Percentiles rank a stretch among this genome's conserved stretches.
phyloP scores from a whole-genome alignment of 108 stramenopile genomes.

The Stephanodiscus triporus region DNA sequence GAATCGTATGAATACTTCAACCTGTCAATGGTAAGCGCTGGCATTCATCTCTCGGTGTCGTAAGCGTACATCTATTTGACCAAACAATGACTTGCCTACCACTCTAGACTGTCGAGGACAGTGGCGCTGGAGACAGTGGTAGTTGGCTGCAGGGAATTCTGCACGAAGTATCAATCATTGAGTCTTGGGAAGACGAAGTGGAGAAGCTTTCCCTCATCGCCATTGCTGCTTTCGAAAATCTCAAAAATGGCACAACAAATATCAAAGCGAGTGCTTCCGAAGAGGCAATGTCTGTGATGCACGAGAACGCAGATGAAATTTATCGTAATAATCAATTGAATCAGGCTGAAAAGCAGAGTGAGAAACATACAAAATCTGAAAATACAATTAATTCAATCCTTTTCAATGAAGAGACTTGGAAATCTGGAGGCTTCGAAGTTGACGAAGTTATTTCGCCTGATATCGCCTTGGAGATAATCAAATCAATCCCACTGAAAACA shows the following conservation, averaged over 20 bases:
- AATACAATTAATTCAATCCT: constrained; percentile 5
- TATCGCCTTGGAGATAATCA: constrained; percentile 26
- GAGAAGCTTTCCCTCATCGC: constrained; percentile 39
- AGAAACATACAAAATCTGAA: background rate
- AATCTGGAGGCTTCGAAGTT: constrained; percentile 17
- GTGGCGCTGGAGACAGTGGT: constrained; percentile 5
- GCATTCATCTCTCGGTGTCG: too few relatives aligned
- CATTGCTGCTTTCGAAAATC: constrained; percentile 26
- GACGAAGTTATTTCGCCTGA: constrained; percentile 19
- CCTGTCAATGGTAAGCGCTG: constrained; percentile 18
- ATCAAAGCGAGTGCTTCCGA: constrained; percentile 3
- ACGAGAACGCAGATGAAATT: constrained; percentile 14
- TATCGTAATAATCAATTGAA: constrained; percentile 10
- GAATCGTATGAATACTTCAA: constrained; percentile 8
- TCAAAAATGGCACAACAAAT: constrained; percentile 15
- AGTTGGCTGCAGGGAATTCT: constrained; percentile 32
- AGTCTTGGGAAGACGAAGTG: constrained; percentile 44
- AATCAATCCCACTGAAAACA: constrained; percentile 18
- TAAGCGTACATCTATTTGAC: background rate
- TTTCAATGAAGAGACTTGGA: constrained; percentile 22
- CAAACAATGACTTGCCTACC: background rate
- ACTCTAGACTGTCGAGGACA: background rate
- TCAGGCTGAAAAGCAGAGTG: background rate
- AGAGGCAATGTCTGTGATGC: constrained; percentile 4
- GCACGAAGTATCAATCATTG: constrained; percentile 20